Evolutionary conservation across 805 yeast species (phyloP).

Genomic region (Wickerhamiella dianesei): DNA sequence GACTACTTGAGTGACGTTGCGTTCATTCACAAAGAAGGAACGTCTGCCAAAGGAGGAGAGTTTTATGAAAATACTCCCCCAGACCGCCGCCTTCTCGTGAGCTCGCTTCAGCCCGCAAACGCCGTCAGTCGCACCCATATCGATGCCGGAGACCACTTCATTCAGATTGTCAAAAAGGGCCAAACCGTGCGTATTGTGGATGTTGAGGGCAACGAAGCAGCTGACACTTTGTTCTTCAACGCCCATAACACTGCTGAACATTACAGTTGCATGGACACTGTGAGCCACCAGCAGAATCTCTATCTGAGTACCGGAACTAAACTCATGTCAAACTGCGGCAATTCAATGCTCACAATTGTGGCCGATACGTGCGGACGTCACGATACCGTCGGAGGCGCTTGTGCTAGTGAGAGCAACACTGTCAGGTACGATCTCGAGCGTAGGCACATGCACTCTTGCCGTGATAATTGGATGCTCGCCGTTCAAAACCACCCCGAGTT

Average conservation of each 20-base stretch:
- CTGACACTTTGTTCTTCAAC: slow-evolving; percentile 7
- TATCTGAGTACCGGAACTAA: slow-evolving; percentile 7
- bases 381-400: slow-evolving; percentile 9
- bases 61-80: not conserved
- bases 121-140: not conserved
- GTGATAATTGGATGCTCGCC: slow-evolving; percentile 10
- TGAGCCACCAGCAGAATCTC: slow-evolving; percentile 3
- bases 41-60: not conserved
- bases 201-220: slow-evolving; percentile 9
- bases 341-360: slow-evolving; percentile 2
- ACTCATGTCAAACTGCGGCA: slow-evolving; percentile 5
- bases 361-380: slow-evolving; percentile 11
- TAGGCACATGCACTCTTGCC: slow-evolving; percentile 9
- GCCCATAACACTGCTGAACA: slow-evolving; percentile 4
- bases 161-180: slow-evolving; percentile 3
- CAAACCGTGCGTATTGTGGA: slow-evolving; percentile 6
- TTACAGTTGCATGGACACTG: slow-evolving; percentile 4
- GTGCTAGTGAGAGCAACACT: slow-evolving; percentile 11
- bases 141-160: slow-evolving; percentile 6
- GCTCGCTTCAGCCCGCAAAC: not conserved
- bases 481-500: slow-evolving; percentile 7
- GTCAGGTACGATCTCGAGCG: slow-evolving; percentile 8
- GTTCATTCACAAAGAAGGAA: not conserved
- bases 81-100: slow-evolving; percentile 1
- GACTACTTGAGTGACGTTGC: not conserved